Base-by-base conservation (phyloP, 2,329 filamentous ascomycete species). In the Fusarium siculi region DNA sequence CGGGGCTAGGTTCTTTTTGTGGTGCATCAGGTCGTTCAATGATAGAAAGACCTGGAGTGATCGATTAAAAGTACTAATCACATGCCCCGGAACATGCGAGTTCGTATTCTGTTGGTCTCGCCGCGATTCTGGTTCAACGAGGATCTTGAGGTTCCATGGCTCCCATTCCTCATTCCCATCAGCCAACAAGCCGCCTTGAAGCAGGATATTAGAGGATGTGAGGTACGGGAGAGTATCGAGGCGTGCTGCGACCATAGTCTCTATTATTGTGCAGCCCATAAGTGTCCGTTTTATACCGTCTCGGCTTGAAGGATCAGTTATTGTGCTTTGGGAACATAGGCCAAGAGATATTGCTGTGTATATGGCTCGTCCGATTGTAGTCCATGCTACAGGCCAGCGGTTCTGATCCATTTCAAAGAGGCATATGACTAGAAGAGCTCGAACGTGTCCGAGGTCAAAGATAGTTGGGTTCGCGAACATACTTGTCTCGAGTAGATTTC, bases 161-260 rank as follows among this genome's bases (percentile, higher is more conserved):
- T 66, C 63, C 49, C 63, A 66, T 12, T 66, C 63, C 11, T 66
- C 63, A 10, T 65, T 57, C 1, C 63, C 63, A 4, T 66, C 63
- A 7, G 36, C 56, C 0, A 19, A 12, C 3, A 65, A 23, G 5
- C 34, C 42, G 3, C 19, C 37, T 39, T 21, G 9, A 1, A n/a
- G 43, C 4, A 16, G n/a, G 4, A 34, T 7, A 15, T 65, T 25
- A 10, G 49, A 32, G 5, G 63, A 50, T 5, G 30, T 19, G 2
- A 66, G 16, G 16, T 30, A 65, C 0, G 60, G 39, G 9, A 28
- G 3, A 1, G 42, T 66, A 7, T 42, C 30, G 0, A 66, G 23
- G 10, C 19, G 60, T 16, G 60, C 39, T 4, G 50, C 37, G 9
- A 66, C 47, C 0, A 66, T 65, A 1, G 63, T 66, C 4, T 66